Conservation (phyloP, 441 rosid genomes). For the Croton setiger region DNA sequence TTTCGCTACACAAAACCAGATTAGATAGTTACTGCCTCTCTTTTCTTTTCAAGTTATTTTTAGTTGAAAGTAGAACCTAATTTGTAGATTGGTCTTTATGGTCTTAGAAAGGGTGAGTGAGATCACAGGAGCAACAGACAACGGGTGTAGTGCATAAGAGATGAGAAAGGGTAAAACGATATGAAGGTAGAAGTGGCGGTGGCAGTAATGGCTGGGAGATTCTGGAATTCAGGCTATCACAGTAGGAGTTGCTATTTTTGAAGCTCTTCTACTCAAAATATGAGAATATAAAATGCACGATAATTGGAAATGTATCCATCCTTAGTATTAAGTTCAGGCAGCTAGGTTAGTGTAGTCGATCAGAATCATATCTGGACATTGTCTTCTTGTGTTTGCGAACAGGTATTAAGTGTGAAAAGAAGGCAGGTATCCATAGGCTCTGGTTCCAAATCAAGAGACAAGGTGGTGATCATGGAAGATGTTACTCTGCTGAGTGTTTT, state of each 20-base stretch:
- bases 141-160: neutral
- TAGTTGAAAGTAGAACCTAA: neutral
- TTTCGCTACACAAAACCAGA: neutral
- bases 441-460: slow-evolving; percentile 89
- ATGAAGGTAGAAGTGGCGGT: neutral
- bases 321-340: neutral
- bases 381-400: slow-evolving; percentile 8
- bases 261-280: neutral
- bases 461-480: slow-evolving; percentile 79
- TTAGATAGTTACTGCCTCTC: neutral
- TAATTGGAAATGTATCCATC: neutral
- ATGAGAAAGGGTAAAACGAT: neutral
- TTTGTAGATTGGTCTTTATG: neutral
- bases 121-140: neutral
- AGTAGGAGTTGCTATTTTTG: neutral
- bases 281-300: neutral
- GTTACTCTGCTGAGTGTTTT: slow-evolving; percentile 49
- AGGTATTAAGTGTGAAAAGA: slow-evolving; percentile 83
- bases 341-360: neutral
- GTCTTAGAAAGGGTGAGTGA: neutral
- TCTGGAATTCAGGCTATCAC: neutral
- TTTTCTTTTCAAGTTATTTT: neutral
- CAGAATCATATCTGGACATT: neutral
- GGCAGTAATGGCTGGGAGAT: neutral
- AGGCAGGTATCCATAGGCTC: slow-evolving; percentile 79